Evolutionary conservation across 1,284 basidiomycete genomes (phyloP).

Genomic region (Sporisorium iseilematis-ciliati): DNA sequence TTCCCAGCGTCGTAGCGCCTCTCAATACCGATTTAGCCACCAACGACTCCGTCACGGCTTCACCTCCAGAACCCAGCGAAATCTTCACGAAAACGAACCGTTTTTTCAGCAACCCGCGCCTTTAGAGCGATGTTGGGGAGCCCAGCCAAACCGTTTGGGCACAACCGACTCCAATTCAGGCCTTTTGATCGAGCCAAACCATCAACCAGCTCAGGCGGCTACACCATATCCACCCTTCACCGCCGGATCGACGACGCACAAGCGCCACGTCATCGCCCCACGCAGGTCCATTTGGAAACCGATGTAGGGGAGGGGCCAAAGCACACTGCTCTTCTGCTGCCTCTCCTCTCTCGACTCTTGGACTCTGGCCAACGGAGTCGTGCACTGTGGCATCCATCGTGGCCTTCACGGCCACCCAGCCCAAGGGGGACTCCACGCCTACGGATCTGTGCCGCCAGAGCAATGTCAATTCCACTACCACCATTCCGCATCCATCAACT

Average conservation of each 20-base stretch:
- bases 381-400: background rate
- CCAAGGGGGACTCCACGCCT: background rate
- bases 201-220: no score
- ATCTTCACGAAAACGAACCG: background rate
- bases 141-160: background rate
- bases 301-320: background rate
- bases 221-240: no score
- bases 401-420: background rate
- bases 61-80: background rate
- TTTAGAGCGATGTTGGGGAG: constrained; percentile 9
- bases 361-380: background rate
- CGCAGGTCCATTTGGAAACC: background rate
- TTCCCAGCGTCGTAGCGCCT: background rate
- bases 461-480: background rate
- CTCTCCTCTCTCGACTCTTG: background rate
- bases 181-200: background rate
- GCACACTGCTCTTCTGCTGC: background rate
- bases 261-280: background rate
- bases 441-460: background rate
- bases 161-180: background rate
- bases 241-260: no score
- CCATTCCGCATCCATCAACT: background rate
- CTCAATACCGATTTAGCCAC: background rate
- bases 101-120: constrained; percentile 3
- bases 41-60: background rate